A percentile compares a stretch with the other conserved stretches of the same genome.
These are phyloP conservation scores for Scedosporium boydii DNA, from an alignment of 2,329 filamentous ascomycete species.

Conservation along the genomic window DNA sequence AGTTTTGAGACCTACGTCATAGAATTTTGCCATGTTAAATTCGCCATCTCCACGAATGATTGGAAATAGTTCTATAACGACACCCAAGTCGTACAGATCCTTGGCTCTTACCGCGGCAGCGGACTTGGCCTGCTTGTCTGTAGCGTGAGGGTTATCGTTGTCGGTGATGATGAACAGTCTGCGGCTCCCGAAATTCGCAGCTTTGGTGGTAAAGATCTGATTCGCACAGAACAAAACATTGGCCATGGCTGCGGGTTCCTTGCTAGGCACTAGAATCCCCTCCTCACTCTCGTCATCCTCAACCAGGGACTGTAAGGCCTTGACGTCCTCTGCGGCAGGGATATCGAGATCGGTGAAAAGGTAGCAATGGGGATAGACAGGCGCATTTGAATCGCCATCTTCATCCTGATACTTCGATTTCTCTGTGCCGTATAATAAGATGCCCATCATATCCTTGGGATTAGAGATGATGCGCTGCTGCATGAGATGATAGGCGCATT, in stretches of 20 bases:
- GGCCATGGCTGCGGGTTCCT: constrained; percentile 65
- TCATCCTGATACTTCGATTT: constrained; percentile 70
- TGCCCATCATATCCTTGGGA: constrained; percentile 94
- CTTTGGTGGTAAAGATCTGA: constrained; percentile 90
- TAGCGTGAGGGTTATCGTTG: constrained; percentile 73
- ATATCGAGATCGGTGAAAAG: constrained; percentile 81
- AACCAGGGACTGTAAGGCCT: constrained; percentile 62
- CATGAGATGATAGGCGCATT: constrained; percentile 92
- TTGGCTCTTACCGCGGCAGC: constrained; percentile 81
- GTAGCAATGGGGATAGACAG: constrained; percentile 85
- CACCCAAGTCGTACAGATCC: constrained; percentile 88
- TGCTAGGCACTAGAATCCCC: constrained; percentile 58
- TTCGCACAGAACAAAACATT: constrained; percentile 93
- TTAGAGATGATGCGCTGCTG: constrained; percentile 97
- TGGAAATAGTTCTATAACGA: constrained; percentile 86
- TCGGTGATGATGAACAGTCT: constrained; percentile 95
- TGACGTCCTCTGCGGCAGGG: constrained; percentile 80
- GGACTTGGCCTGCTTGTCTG: constrained; percentile 62
- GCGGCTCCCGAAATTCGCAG: constrained; percentile 85
- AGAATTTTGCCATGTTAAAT: constrained; percentile 82
- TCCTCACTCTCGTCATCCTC: constrained; percentile 67
- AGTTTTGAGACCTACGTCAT: constrained; percentile 56
- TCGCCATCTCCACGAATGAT: constrained; percentile 61
- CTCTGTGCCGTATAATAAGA: constrained; percentile 83
- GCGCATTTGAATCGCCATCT: constrained; percentile 46